Evolutionary conservation across 2,329 filamentous ascomycete genomes (phyloP).

Genomic region (Keithomyces neogunnii): DNA sequence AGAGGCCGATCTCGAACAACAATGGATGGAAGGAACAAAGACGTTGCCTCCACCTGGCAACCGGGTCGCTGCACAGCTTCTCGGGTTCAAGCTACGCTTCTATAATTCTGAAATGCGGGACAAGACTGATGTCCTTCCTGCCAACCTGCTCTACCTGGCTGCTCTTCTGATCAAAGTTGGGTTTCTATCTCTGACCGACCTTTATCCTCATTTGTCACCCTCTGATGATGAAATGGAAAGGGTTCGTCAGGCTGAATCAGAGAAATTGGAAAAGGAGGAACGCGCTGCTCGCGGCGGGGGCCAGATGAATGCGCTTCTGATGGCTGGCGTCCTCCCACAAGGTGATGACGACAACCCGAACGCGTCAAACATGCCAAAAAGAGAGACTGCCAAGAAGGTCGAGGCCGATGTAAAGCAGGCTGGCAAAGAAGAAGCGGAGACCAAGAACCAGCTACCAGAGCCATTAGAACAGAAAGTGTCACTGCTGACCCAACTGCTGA

Average conservation of each 20-base stretch:
- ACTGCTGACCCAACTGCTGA: slow-evolving; percentile 75
- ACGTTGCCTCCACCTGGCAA: slow-evolving; percentile 82
- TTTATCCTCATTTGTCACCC: slow-evolving; percentile 89
- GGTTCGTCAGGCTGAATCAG: slow-evolving; percentile 59
- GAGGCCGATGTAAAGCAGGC: slow-evolving; percentile 43
- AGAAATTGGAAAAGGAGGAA: slow-evolving; percentile 74
- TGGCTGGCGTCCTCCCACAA: slow-evolving; percentile 69
- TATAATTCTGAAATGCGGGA: slow-evolving; percentile 77
- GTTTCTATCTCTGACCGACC: slow-evolving; percentile 83
- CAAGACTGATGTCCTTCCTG: slow-evolving; percentile 68
- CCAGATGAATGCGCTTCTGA: slow-evolving; percentile 73
- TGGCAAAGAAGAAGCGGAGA: slow-evolving; percentile 33
- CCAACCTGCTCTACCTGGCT: slow-evolving; percentile 86
- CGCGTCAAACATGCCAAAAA: slow-evolving; percentile 30
- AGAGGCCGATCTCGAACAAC: slow-evolving; percentile 48
- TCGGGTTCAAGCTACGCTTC: slow-evolving; percentile 95
- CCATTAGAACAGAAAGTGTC: slow-evolving; percentile 82
- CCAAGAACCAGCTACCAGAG: slow-evolving; percentile 52
- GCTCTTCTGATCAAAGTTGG: slow-evolving; percentile 94
- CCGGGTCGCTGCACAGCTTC: slow-evolving; percentile 81
- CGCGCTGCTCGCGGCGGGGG: slow-evolving; percentile 61
- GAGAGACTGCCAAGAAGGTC: slow-evolving; percentile 43
- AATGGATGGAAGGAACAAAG: slow-evolving; percentile 75
- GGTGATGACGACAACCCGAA: slow-evolving; percentile 60
- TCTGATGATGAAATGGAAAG: slow-evolving; percentile 73